Evolutionary conservation across 2,329 filamentous ascomycete species (phyloP).

Genomic region (Trichoderma asperellum): DNA sequence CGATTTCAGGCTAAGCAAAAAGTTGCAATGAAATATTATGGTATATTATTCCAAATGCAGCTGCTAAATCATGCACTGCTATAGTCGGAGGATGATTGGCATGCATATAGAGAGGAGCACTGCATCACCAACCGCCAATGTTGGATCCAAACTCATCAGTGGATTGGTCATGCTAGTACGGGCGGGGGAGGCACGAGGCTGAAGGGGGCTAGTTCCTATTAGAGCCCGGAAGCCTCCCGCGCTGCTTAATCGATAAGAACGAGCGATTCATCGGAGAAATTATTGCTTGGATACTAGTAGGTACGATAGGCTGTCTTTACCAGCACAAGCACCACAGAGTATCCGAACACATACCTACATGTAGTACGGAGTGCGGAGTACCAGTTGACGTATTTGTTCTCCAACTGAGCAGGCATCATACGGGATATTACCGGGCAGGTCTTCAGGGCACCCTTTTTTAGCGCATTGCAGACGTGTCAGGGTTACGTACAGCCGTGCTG

Average conservation of each 20-base stretch:
- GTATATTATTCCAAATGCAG: neutral
- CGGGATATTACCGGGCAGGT: neutral
- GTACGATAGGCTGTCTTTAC: neutral
- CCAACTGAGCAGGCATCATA: neutral
- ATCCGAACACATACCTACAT: neutral
- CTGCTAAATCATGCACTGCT: neutral
- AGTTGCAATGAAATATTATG: neutral
- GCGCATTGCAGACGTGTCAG: neutral
- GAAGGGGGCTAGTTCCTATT: neutral
- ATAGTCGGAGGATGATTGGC: neutral
- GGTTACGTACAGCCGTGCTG: neutral
- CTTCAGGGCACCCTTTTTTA: neutral
- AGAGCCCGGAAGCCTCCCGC: neutral
- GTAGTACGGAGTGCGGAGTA: too few relatives aligned
- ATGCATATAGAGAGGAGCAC: neutral
- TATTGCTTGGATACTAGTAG: too few relatives aligned
- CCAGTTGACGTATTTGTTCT: neutral
- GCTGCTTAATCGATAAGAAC: neutral
- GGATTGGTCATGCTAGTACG: neutral
- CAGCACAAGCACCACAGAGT: neutral
- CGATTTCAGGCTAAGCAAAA: neutral
- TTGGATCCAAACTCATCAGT: neutral
- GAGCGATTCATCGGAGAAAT: neutral
- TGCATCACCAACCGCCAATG: neutral
- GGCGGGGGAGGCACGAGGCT: conserved; percentile 15